Evolutionary conservation across 495 filamentous ascomycete species (phyloP).

Genomic region (Neurospora terricola): DNA sequence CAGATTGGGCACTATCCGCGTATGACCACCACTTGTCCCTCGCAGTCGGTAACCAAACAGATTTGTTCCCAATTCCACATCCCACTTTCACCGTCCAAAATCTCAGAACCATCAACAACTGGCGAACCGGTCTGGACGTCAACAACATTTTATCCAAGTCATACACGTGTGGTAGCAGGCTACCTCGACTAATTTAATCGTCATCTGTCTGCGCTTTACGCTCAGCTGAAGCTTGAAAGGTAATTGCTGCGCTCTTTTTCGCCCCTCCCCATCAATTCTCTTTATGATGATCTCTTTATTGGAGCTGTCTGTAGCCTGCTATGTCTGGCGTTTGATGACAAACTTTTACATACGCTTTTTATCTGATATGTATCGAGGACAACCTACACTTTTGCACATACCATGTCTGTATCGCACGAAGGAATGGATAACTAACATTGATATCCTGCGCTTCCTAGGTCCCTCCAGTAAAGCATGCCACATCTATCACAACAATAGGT

Average conservation of each 20-base stretch:
- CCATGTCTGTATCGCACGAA: neutral
- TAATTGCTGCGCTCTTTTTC: neutral
- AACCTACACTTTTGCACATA: neutral
- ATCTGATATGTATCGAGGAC: slow-evolving; percentile 24
- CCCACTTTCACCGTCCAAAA: neutral
- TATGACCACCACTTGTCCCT: neutral
- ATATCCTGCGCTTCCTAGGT: neutral
- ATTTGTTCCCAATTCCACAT: neutral
- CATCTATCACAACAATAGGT: neutral
- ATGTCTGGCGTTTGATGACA: slow-evolving; percentile 38
- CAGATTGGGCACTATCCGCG: neutral
- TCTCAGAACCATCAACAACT: neutral
- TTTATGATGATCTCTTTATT: slow-evolving; percentile 60
- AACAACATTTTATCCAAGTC: neutral
- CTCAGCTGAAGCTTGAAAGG: neutral
- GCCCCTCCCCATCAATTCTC: neutral
- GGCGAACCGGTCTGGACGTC: neutral
- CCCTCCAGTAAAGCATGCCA: neutral
- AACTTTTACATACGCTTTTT: slow-evolving; percentile 42
- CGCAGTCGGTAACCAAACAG: neutral
- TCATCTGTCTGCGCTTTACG: neutral
- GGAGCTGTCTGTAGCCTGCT: slow-evolving; percentile 87
- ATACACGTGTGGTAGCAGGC: neutral
- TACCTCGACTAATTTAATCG: neutral
- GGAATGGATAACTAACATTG: neutral